Evolutionary conservation across 352 stramenopile species (phyloP).

Genomic region (Pythium scleroteichum): DNA sequence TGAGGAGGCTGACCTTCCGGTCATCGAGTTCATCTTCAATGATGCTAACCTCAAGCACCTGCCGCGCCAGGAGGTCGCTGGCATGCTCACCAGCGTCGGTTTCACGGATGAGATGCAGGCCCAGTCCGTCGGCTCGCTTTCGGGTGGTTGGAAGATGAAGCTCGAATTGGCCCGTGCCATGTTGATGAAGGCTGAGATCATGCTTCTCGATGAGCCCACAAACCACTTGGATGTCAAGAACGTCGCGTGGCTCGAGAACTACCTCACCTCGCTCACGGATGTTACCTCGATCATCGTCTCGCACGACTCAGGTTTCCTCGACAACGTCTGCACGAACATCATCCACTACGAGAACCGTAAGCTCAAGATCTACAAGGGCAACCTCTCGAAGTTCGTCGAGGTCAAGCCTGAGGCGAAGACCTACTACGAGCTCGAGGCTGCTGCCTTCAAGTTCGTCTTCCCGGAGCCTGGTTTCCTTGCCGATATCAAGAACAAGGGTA

Average conservation of each 20-base stretch:
- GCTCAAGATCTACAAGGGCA: slow-evolving; percentile 89
- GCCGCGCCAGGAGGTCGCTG: slow-evolving; percentile 85
- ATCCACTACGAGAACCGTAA: slow-evolving; percentile 97
- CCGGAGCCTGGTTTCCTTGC: slow-evolving; percentile 87
- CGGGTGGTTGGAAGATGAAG: slow-evolving; percentile 96
- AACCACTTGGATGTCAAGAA: slow-evolving; percentile 95
- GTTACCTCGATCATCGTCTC: slow-evolving; percentile 95
- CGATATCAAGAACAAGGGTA: slow-evolving; percentile 91
- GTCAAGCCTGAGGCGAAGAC: slow-evolving; percentile 86
- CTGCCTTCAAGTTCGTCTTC: slow-evolving; percentile 87
- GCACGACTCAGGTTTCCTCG: slow-evolving; percentile 97
- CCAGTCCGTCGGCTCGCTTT: slow-evolving; percentile 90
- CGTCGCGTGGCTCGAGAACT: slow-evolving; percentile 92
- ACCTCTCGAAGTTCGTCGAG: slow-evolving; percentile 85
- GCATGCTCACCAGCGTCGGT: slow-evolving; percentile 90
- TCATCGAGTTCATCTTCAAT: slow-evolving; percentile 83
- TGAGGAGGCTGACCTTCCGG: slow-evolving; percentile 79
- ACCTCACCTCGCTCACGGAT: slow-evolving; percentile 85
- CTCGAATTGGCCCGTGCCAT: slow-evolving; percentile 94
- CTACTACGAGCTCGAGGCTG: slow-evolving; percentile 87
- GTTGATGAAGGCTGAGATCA: slow-evolving; percentile 95
- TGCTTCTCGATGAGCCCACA: slow-evolving; percentile 96
- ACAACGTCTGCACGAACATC: slow-evolving; percentile 98
- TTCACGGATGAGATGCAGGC: slow-evolving; percentile 95
- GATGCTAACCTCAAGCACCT: slow-evolving; percentile 92